Evolutionary conservation across 169 alveolate genomes (phyloP), one percentile per base, ranked within the genome.

Genomic region (Hammondia hammondi): DNA sequence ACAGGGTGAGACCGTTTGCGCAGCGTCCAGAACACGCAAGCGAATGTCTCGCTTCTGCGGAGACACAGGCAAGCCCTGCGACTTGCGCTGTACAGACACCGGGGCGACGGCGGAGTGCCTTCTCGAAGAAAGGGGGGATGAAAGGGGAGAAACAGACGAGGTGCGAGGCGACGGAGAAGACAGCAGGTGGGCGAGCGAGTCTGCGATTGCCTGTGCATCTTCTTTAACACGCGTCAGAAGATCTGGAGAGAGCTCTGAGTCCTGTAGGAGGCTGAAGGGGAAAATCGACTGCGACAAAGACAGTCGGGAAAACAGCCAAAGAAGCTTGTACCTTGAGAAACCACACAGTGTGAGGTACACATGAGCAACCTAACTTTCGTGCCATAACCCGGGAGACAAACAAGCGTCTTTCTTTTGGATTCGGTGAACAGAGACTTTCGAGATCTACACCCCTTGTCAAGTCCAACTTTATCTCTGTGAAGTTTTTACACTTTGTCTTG

Each of bases 231-330:
- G 17, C 14, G 37, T n/a, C 43, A 21, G 10, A 21, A 82, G 32
- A 2, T 39, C 29, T 32, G 57, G 72, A 27, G 90, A 70, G 14
- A 82, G 70, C 90, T 39, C 90, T 6, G 72, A 48, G n/a, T 43
- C 90, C 70, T 29, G 72, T 10, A 82, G 72, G 43, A 48, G 70
- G 29, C 90, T 82, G 90, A 43, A 82, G 72, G 90, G 90, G 90
- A 82, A 43, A 37, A 82, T 17, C 57, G 90, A 82, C 90, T 82
- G 90, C 14, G 37, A 82, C 39, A 46, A 19, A 32, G 48, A 73
- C 27, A n/a, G 3, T 17, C 43, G 46, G 43, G 85, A 73, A 52
- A 82, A 46, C 32, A 82, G 39, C 39, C n/a, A 46, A 35, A 82
- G 19, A 43, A 39, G 35, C 57, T 0, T 67, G 32, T 7, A 4